Base-by-base conservation (phyloP, 805 yeast species). In the Middelhovenomyces tepae region DNA sequence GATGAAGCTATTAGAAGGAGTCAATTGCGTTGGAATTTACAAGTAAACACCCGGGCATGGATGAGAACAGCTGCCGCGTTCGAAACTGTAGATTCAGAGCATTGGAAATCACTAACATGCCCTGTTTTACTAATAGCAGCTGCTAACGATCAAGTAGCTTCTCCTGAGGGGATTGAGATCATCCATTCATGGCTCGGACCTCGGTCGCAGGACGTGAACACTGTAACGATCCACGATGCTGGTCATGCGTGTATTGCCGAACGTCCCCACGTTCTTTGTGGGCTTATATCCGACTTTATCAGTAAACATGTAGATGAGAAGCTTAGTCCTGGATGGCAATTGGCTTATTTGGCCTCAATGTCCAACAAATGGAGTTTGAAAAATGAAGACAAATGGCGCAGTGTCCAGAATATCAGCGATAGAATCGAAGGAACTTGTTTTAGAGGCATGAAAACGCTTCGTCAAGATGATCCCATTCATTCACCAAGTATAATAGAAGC, bases 281-380 rank as follows among this genome's bases (percentile, higher is more conserved):
- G 84, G 1, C 56, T 71, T 22, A 59, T 80, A 5, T 62, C 74
- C 36, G 68, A 71, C 44, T 82, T 77, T 47, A 47, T 79, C 10
- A 71, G 67, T 35, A 57, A 46, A 32, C 54, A 64, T 16, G 50
- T 63, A 2, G 75, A 76, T 14, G 57, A 70, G 31, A 69, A 75
- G 43, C 63, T 81, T 22, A 71, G 76, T 14, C 72, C 79, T 16
- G 71, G 81, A 2, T 80, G 87, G 87, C 84, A 78, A 30, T 61
- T 80, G 33, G 65, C 70, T 40, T 64, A 73, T 11, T 29, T 58
- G 22, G 64, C 65, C 1, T 41, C 54, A 5, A 71, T 74, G 45
- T 81, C 81, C 2, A 66, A 71, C 33, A 80, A 81, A 54, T 81
- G 89, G 89, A 82, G 85, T 15, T 56, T 81, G 42, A 80, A 80